Conservation (phyloP, 176 grass and related monocot genomes). For the Elymus sibiricus region DNA sequence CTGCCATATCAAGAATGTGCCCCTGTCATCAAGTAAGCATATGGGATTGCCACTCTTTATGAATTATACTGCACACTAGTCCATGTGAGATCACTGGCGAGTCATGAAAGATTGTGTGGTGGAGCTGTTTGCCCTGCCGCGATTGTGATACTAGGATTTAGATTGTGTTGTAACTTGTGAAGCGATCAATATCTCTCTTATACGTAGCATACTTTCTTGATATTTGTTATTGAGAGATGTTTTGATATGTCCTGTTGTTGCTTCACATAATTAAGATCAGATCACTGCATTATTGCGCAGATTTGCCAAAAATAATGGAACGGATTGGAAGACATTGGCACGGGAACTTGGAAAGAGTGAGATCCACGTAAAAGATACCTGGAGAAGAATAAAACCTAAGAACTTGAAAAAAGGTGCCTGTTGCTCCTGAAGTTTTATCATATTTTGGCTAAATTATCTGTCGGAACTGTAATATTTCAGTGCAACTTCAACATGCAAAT, state of each 20-base stretch:
- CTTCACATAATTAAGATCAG: slow-evolving; percentile 17
- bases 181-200: background rate
- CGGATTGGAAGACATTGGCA: slow-evolving; percentile 50
- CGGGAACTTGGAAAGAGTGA: slow-evolving; percentile 42
- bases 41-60: background rate
- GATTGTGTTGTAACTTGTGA: background rate
- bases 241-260: background rate
- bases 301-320: slow-evolving; percentile 48
- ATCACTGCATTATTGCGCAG: slow-evolving; percentile 27
- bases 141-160: background rate
- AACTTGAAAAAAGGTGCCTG: slow-evolving; percentile 49
- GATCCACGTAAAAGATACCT: slow-evolving; percentile 77
- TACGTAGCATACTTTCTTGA: background rate
- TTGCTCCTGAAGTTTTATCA: slow-evolving; percentile 4
- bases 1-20: background rate
- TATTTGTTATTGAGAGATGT: slow-evolving; percentile 17
- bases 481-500: background rate
- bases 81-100: background rate
- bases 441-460: slow-evolving; percentile 7
- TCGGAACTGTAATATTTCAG: background rate
- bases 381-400: slow-evolving; percentile 53
- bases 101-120: background rate
- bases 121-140: background rate
- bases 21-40: background rate
- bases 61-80: background rate